phyloP scores from a whole-genome alignment of 768 basidiomycete species.

The Kwoniella mangroviensis region DNA sequence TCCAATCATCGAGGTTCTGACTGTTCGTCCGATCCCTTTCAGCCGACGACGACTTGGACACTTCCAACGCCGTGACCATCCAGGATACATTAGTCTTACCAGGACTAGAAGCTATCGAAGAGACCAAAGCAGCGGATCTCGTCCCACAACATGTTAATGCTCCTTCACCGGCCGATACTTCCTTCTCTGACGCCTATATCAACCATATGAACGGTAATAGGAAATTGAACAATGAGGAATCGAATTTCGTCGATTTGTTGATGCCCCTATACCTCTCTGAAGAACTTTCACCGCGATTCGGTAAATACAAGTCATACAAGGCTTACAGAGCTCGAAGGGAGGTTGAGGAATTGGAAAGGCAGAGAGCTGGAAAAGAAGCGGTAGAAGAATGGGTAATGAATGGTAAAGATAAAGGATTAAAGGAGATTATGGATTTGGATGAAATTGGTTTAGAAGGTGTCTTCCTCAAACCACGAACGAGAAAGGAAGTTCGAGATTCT shows the following conservation, averaged over 20 bases:
- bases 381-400: conserved; percentile 46
- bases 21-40: background rate
- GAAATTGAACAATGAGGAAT: conserved; percentile 9
- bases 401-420: conserved; percentile 44
- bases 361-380: conserved; percentile 25
- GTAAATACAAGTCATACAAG: conserved; percentile 44
- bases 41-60: conserved; percentile 27
- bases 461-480: conserved; percentile 40
- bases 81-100: conserved; percentile 15
- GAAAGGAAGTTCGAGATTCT: conserved; percentile 50
- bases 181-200: conserved; percentile 36
- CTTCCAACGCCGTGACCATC: conserved; percentile 20
- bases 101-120: conserved; percentile 7
- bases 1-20: background rate
- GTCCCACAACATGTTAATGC: conserved; percentile 26
- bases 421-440: conserved; percentile 30
- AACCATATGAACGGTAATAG: background rate
- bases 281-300: conserved; percentile 54
- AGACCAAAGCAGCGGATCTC: conserved; percentile 23
- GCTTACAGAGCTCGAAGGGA: conserved; percentile 42
- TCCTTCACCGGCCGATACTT: conserved; percentile 21
- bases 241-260: conserved; percentile 35
- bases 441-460: conserved; percentile 45
- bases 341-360: conserved; percentile 31
- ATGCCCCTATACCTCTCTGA: conserved; percentile 56